Evolutionary conservation across 169 alveolate species (phyloP).

Genomic region (Eimeria necatrix): DNA sequence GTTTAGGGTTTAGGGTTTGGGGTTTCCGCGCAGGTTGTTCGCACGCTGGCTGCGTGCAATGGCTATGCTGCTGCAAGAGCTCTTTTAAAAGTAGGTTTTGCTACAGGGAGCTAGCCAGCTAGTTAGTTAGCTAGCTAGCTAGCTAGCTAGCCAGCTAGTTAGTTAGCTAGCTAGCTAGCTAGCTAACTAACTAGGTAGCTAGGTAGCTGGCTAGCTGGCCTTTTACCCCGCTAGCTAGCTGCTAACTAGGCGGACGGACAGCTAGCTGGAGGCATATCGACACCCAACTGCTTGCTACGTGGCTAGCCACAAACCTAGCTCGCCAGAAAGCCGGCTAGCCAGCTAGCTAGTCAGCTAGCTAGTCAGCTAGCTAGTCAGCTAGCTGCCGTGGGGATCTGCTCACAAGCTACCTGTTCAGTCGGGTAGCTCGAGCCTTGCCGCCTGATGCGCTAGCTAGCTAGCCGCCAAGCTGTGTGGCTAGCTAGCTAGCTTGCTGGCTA

Average conservation of each 20-base stretch:
- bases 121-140: background rate
- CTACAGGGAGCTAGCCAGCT: background rate
- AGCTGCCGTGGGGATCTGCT: background rate
- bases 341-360: background rate
- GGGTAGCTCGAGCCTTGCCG: too few species aligned
- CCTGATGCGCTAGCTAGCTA: background rate
- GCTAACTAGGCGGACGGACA: background rate
- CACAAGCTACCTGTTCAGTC: too few species aligned
- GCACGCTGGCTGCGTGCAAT: conserved; percentile 34
- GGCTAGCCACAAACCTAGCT: background rate
- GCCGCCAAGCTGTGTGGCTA: background rate
- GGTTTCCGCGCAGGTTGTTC: background rate
- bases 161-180: background rate
- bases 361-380: background rate
- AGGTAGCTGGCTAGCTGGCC: background rate
- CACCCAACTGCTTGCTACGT: background rate
- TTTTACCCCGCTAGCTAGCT: background rate
- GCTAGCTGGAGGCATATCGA: background rate
- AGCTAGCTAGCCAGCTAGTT: background rate
- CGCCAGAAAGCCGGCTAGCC: background rate
- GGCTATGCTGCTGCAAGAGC: conserved; percentile 72
- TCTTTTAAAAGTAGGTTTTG: conserved; percentile 11
- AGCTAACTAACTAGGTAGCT: background rate
- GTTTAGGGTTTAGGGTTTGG: background rate
- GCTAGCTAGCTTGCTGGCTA: background rate